Evolutionary conservation across 2,329 filamentous ascomycete species (phyloP), one percentile per base, ranked within the genome.

Genomic region (Calonectria multiphialidica): DNA sequence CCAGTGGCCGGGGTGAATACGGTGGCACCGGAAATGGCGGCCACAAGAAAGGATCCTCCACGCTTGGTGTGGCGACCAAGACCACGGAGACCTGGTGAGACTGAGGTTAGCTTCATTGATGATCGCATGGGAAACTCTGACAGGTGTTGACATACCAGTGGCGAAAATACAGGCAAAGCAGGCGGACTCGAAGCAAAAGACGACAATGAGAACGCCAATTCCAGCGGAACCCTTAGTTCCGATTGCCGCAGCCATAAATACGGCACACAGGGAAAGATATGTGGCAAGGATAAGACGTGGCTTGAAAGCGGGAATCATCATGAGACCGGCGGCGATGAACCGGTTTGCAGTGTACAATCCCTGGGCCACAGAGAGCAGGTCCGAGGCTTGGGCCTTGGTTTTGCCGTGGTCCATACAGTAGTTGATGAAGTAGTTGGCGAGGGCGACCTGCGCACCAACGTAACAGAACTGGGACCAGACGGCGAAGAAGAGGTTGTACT

Each of bases 1-100:
- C 88, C 89, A 1, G 89, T 83, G 40, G 90, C 83, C 0, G 89
- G 87, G 0, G 89, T 89, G 47, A 90, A 89, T 10, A 87, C 84
- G 65, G 88, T 88, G n/a, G 88, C 89, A 7, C 90, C 89, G 3
- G 84, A 85, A 5, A 91, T 89, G 57, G 87, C 88, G 1, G 85
- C 88, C 1, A 91, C 86, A 40, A 92, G 88, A 74, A 88, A 86
- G 1, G 92, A 91, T 0, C 90, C 90, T 1, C 93, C 93, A 68
- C 92, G 88, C 85, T 94, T 94, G 35, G 91, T 93, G 83, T 95
- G 91, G 18, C 90, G 88, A 5, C 93, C 93, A 0, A 91, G 84
- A 1, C 89, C 90, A 13, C 89, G 85, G 80, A 91, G 89, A 0
- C 88, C 88, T 68, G 23, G 5, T 23, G 5, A 13, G 5, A 37